Conservation (phyloP, 306 rosid species). For the Malus sieversii region DNA sequence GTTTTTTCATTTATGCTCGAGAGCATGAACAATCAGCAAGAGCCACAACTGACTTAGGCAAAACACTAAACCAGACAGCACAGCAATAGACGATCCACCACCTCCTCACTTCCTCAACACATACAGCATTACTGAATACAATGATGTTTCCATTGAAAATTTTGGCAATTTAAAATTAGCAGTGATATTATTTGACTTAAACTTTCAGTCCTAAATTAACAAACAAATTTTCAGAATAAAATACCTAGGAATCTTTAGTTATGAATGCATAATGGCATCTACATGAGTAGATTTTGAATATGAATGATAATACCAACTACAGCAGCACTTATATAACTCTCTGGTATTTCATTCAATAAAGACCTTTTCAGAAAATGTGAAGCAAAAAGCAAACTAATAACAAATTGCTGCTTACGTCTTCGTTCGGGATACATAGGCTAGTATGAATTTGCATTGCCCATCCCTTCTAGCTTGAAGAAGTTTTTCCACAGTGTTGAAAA, state of each 20-base stretch:
- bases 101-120: background rate
- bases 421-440: constrained; percentile 82
- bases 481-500: constrained; percentile 60
- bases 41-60: background rate
- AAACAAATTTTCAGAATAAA: background rate
- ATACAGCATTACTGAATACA: background rate
- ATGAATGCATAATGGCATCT: background rate
- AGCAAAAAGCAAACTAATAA: constrained; percentile 9
- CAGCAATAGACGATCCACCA: background rate
- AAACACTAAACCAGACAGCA: background rate
- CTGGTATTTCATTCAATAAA: constrained; percentile 1
- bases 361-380: background rate
- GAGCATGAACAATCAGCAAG: background rate
- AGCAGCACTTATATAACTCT: background rate
- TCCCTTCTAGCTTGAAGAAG: constrained; percentile 53
- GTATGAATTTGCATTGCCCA: constrained; percentile 71
- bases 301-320: background rate
- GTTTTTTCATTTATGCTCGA: background rate
- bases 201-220: background rate
- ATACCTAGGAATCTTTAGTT: background rate
- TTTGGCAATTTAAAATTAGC: background rate
- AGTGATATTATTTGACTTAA: background rate
- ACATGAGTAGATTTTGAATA: background rate
- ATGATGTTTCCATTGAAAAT: background rate
- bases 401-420: constrained; percentile 41